phyloP scores from a whole-genome alignment of 2,329 filamentous ascomycete species.

The Microsporum canis region DNA sequence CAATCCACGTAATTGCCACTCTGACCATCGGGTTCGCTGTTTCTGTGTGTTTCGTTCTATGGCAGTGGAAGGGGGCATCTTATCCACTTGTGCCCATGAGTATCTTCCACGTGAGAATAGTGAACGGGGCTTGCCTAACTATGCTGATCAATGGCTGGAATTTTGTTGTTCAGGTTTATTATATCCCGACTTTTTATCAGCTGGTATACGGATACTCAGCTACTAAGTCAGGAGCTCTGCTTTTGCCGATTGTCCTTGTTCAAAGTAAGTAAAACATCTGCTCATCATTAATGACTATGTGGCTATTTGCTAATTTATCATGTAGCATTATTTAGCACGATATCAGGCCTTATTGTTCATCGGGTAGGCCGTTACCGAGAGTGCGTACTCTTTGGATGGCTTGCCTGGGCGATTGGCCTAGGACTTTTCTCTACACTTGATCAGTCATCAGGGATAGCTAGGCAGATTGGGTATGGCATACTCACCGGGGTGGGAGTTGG shows the following conservation, averaged over 20 bases:
- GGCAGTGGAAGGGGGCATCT: constrained; percentile 26
- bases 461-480: constrained; percentile 45
- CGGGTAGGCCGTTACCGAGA: constrained; percentile 45
- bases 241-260: constrained; percentile 35
- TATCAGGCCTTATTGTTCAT: constrained; percentile 43
- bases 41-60: constrained; percentile 21
- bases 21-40: constrained; percentile 39
- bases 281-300: neutral
- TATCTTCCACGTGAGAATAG: constrained; percentile 44
- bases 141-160: constrained; percentile 52
- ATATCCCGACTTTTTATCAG: constrained; percentile 51
- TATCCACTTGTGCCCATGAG: constrained; percentile 31
- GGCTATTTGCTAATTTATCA: constrained; percentile 17
- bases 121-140: constrained; percentile 45
- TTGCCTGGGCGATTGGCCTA: constrained; percentile 42
- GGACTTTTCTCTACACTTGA: constrained; percentile 45
- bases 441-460: constrained; percentile 38
- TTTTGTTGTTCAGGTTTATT: constrained; percentile 50
- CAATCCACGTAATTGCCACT: constrained; percentile 44
- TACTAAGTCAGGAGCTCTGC: constrained; percentile 40
- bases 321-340: constrained; percentile 38
- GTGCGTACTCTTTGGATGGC: constrained; percentile 44
- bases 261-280: neutral
- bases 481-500: constrained; percentile 44
- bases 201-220: constrained; percentile 39